A percentile compares a stretch with the other conserved stretches of the same genome.
Evolutionary conservation across 768 basidiomycete species (phyloP).

Genomic region (Chalciporus piperatus): DNA sequence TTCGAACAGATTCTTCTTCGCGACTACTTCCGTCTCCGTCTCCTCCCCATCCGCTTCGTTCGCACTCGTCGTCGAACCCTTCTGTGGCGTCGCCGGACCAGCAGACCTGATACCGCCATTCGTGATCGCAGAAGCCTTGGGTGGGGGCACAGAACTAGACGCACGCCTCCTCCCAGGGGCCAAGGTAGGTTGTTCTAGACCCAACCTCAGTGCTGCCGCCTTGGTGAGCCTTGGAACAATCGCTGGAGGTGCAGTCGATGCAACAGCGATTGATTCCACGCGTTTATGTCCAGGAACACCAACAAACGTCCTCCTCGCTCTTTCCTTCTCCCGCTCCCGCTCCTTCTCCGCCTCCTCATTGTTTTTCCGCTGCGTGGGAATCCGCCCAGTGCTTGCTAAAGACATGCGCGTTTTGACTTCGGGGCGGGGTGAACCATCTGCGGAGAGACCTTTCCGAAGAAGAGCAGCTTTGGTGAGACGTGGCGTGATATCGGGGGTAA

Average conservation of each 20-base stretch:
- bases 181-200: conserved; percentile 41
- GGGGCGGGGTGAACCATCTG: conserved; percentile 33
- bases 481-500: conserved; percentile 67
- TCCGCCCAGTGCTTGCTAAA: conserved; percentile 31
- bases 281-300: conserved; percentile 86
- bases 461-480: conserved; percentile 74
- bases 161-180: conserved; percentile 39
- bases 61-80: conserved; percentile 15
- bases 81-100: conserved; percentile 11
- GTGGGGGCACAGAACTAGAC: conserved; percentile 25
- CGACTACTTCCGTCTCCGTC: conserved; percentile 23
- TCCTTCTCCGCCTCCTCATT: conserved; percentile 46
- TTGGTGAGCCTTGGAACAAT: conserved; percentile 76
- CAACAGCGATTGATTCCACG: conserved; percentile 60
- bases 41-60: conserved; percentile 30
- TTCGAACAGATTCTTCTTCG: conserved; percentile 55
- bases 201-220: conserved; percentile 68
- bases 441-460: conserved; percentile 58
- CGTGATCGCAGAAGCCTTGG: conserved; percentile 8
- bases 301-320: conserved; percentile 60
- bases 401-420: conserved; percentile 29
- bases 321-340: conserved; percentile 58
- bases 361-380: conserved; percentile 27
- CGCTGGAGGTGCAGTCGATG: conserved; percentile 68
- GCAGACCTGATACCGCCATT: conserved; percentile 4